phyloP scores from a whole-genome alignment of 768 basidiomycete species.

The Lactarius pseudohatsudake region DNA sequence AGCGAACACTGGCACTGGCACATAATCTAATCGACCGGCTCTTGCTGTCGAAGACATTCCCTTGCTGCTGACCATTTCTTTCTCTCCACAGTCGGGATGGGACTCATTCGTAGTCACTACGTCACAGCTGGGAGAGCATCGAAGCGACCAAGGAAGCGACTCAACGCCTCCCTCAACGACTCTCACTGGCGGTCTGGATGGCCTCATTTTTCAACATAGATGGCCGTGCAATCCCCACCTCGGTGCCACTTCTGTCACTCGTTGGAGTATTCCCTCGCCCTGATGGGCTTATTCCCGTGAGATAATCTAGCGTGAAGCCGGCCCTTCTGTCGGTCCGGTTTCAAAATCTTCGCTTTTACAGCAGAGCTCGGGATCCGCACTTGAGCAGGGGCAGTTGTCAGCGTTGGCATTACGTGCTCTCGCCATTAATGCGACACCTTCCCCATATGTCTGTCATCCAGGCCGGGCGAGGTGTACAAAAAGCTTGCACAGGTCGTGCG shows the following conservation, averaged over 20 bases:
- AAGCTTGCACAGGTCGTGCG: background rate
- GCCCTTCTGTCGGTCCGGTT: slow-evolving; percentile 4
- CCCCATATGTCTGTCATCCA: background rate
- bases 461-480: background rate
- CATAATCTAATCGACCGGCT: background rate
- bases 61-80: background rate
- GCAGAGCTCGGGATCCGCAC: background rate
- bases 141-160: background rate
- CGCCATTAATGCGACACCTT: slow-evolving; percentile 3
- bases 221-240: slow-evolving; percentile 11
- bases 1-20: background rate
- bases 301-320: background rate
- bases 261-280: background rate
- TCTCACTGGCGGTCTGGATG: background rate
- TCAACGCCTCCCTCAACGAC: background rate
- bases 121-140: background rate
- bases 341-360: background rate
- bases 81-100: background rate
- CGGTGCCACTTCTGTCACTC: slow-evolving; percentile 2
- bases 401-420: slow-evolving; percentile 5
- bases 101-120: background rate
- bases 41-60: background rate
- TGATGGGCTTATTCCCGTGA: slow-evolving; percentile 4
- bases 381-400: background rate
- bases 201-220: no score